phyloP scores from a whole-genome alignment of 768 basidiomycete species.

The Agaricus subrufescens region DNA sequence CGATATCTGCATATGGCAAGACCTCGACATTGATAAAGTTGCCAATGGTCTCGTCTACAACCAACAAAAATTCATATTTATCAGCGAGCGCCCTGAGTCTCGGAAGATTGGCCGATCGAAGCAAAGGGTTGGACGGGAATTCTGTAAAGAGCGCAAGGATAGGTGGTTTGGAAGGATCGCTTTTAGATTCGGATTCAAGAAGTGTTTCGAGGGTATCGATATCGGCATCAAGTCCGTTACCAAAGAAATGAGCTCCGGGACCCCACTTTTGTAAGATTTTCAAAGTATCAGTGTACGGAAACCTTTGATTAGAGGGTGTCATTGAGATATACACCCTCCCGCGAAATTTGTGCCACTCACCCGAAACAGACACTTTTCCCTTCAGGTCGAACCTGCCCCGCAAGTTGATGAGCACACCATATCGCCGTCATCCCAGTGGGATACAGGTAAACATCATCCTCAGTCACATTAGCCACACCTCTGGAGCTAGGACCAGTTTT shows the following conservation, averaged over 20 bases:
- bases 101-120: conserved; percentile 78
- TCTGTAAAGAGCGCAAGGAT: conserved; percentile 85
- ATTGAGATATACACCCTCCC: background rate
- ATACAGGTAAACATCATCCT: conserved; percentile 86
- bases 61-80: conserved; percentile 80
- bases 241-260: conserved; percentile 87
- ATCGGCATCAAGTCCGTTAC: conserved; percentile 71
- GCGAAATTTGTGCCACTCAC: conserved; percentile 38
- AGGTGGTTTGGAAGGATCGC: conserved; percentile 46
- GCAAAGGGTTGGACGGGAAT: conserved; percentile 92
- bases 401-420: conserved; percentile 83
- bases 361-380: conserved; percentile 94
- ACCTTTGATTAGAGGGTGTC: conserved; percentile 42
- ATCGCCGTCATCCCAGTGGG: conserved; percentile 93
- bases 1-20: conserved; percentile 79
- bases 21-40: conserved; percentile 94
- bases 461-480: conserved; percentile 64
- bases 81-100: conserved; percentile 78
- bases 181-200: conserved; percentile 39
- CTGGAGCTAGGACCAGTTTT: conserved; percentile 60
- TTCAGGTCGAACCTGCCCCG: conserved; percentile 41
- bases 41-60: conserved; percentile 93
- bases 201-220: conserved; percentile 67
- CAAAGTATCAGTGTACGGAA: conserved; percentile 92
- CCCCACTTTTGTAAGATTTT: conserved; percentile 97